phyloP scores from a whole-genome alignment of 306 rosid species.

The Morella rubra region DNA sequence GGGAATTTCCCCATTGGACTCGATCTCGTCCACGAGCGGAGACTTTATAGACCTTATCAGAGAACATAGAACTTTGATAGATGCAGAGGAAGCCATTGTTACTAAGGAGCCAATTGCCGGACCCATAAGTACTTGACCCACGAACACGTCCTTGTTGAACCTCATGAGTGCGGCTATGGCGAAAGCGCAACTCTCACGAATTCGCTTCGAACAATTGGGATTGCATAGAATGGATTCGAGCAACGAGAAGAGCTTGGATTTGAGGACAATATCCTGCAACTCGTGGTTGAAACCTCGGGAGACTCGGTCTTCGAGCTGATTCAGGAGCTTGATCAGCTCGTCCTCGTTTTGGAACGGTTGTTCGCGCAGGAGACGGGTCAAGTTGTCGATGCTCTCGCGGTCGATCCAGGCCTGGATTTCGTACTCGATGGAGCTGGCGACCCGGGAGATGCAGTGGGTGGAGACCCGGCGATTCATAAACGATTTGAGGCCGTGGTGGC shows the following conservation, averaged over 20 bases:
- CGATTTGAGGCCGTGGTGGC: slow-evolving; percentile 39
- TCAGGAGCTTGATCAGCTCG: slow-evolving; percentile 39
- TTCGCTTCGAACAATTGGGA: slow-evolving; percentile 31
- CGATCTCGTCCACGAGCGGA: slow-evolving; percentile 84
- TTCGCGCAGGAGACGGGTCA: slow-evolving; percentile 34
- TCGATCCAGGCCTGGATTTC: slow-evolving; percentile 92
- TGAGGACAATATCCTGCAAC: slow-evolving; percentile 66
- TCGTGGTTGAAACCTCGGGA: slow-evolving; percentile 64
- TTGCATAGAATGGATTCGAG: slow-evolving; percentile 51
- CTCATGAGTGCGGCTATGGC: slow-evolving; percentile 49
- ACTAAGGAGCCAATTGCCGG: slow-evolving; percentile 50
- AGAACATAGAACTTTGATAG: slow-evolving; percentile 54
- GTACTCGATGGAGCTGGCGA: slow-evolving; percentile 64
- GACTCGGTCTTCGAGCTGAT: slow-evolving; percentile 57
- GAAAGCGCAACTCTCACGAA: slow-evolving; percentile 54
- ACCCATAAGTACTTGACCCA: slow-evolving; percentile 71
- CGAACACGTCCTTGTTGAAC: slow-evolving; percentile 91
- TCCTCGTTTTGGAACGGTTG: slow-evolving; percentile 19
- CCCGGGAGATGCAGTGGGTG: slow-evolving; percentile 56
- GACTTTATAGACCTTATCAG: slow-evolving; percentile 65
- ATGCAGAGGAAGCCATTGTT: slow-evolving; percentile 42
- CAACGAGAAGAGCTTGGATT: slow-evolving; percentile 47
- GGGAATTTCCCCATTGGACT: slow-evolving; percentile 55
- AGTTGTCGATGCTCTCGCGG: slow-evolving; percentile 52
- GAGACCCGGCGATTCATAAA: slow-evolving; percentile 64